A percentile compares a stretch with the other conserved stretches of the same genome.
phyloP scores from a whole-genome alignment of 106 monocot genomes.

The Allium cepa region DNA sequence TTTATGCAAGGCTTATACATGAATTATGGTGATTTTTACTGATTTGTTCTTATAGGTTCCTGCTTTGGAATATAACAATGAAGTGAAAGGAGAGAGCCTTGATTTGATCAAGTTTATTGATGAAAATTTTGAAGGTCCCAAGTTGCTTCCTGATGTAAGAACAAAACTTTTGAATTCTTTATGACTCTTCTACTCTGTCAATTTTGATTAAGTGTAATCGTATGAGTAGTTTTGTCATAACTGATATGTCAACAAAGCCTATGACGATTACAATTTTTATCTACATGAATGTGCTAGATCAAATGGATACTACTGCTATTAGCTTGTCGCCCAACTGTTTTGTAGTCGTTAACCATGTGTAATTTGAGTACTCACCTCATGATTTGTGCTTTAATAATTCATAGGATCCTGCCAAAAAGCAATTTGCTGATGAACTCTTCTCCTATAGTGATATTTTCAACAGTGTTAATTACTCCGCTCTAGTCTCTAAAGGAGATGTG shows the following conservation, averaged over 20 bases:
- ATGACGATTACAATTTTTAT: not conserved
- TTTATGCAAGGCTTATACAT: not conserved
- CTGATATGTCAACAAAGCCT: no score
- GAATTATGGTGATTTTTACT: not conserved
- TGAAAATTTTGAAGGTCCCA: constrained; percentile 57
- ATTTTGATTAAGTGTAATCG: no score
- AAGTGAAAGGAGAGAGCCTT: constrained; percentile 68
- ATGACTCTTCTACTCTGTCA: no score
- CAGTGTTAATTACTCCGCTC: constrained; percentile 12
- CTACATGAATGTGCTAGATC: not conserved
- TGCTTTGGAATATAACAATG: constrained; percentile 64
- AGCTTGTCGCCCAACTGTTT: not conserved
- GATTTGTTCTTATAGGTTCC: constrained; percentile 40
- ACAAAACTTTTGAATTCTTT: no score
- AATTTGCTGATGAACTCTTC: constrained; percentile 73
- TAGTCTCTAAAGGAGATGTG: constrained; percentile 40
- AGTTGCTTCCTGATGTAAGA: constrained; percentile 60
- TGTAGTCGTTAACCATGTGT: no score
- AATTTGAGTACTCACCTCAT: not conserved
- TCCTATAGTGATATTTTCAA: constrained; percentile 55
- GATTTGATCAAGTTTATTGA: constrained; percentile 65
- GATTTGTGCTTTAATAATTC: constrained; percentile 1
- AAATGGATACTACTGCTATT: not conserved
- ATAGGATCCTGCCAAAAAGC: constrained; percentile 67
- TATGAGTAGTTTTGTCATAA: no score